These are phyloP conservation scores for Chaetomiaceae sp. DNA, from an alignment of 2,329 filamentous ascomycete species.

Conservation along the genomic window DNA sequence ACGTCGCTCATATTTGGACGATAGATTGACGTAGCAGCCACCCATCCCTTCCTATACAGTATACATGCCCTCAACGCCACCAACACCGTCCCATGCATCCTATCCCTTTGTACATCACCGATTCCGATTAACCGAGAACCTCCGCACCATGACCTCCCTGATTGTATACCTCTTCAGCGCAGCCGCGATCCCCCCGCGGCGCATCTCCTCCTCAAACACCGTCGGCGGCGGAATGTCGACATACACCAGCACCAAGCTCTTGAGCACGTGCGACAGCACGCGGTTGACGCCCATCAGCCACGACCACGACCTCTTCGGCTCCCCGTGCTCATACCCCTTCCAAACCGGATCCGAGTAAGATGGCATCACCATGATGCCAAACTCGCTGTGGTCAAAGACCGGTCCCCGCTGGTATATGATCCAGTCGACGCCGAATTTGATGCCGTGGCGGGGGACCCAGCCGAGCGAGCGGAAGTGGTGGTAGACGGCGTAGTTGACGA, in stretches of 20 bases:
- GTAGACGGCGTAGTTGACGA: conserved; percentile 83
- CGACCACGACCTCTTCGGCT: conserved; percentile 60
- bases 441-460: conserved; percentile 87
- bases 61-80: not conserved
- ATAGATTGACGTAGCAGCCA: too few species aligned
- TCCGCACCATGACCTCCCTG: conserved; percentile 31
- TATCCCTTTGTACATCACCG: conserved; percentile 20
- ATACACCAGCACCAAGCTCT: conserved; percentile 84
- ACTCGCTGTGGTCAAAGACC: conserved; percentile 92
- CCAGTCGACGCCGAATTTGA: conserved; percentile 94
- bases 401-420: conserved; percentile 91
- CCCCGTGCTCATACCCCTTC: conserved; percentile 51
- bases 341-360: conserved; percentile 74
- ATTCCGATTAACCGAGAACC: conserved; percentile 32
- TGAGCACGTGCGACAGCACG: conserved; percentile 83
- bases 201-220: conserved; percentile 28
- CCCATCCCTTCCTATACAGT: not conserved
- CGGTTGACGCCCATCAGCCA: conserved; percentile 88
- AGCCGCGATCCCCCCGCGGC: conserved; percentile 23
- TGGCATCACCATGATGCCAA: conserved; percentile 78
- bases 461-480: conserved; percentile 95
- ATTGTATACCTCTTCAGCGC: conserved; percentile 29
- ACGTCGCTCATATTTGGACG: too few species aligned
- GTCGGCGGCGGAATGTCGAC: conserved; percentile 79
- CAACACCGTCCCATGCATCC: conserved; percentile 4